Evolutionary conservation across 2,329 filamentous ascomycete genomes (phyloP).

Genomic region (Neodidymelliopsis sp.): DNA sequence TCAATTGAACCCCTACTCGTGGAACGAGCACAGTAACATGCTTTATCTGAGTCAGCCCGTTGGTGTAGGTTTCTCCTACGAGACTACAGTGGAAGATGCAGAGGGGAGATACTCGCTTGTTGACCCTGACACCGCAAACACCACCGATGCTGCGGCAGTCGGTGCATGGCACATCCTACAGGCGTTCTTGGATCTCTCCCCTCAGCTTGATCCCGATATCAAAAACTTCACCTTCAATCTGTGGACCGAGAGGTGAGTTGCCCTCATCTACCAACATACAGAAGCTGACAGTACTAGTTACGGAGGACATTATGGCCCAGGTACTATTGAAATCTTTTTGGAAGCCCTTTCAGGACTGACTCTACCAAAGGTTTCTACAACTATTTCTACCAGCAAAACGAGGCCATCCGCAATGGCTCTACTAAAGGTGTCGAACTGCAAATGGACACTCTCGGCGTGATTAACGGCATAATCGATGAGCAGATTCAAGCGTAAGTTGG

Average conservation of each 20-base stretch:
- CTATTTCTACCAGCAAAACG: slow-evolving; percentile 64
- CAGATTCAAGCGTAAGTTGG: too few species aligned
- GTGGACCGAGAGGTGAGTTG: slow-evolving; percentile 54
- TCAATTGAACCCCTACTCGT: slow-evolving; percentile 48
- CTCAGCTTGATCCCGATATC: slow-evolving; percentile 58
- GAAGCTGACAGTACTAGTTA: slow-evolving; percentile 28
- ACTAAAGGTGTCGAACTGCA: slow-evolving; percentile 58
- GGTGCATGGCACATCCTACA: slow-evolving; percentile 49
- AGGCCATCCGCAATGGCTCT: slow-evolving; percentile 58
- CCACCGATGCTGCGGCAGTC: slow-evolving; percentile 44
- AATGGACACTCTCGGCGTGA: slow-evolving; percentile 63
- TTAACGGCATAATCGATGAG: slow-evolving; percentile 64
- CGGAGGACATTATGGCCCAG: slow-evolving; percentile 59
- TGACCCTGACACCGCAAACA: slow-evolving; percentile 40
- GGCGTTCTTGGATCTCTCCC: slow-evolving; percentile 44
- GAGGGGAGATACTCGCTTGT: slow-evolving; percentile 43
- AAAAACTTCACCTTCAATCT: slow-evolving; percentile 61
- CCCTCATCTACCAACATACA: background rate
- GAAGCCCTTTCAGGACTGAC: background rate
- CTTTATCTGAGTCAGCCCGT: slow-evolving; percentile 51
- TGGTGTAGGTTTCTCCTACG: slow-evolving; percentile 52
- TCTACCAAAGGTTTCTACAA: slow-evolving; percentile 55
- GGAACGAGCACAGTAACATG: slow-evolving; percentile 51
- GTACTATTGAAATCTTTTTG: slow-evolving; percentile 1
- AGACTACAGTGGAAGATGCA: slow-evolving; percentile 34